Evolutionary conservation across 2,329 filamentous ascomycete genomes (phyloP).

Genomic region (Calonectria henricotiae): DNA sequence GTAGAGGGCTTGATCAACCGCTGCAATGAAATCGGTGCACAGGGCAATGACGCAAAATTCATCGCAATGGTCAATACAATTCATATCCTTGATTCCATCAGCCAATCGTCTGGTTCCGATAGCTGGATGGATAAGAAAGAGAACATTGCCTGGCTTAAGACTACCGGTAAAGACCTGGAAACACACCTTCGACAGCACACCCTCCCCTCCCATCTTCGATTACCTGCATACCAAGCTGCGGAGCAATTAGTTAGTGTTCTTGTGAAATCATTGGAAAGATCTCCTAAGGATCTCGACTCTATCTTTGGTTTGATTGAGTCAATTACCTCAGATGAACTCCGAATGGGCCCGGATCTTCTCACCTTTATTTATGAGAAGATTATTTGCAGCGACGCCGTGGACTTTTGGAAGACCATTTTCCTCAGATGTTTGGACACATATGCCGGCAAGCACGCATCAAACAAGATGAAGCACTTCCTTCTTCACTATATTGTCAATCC

Average conservation of each 20-base stretch:
- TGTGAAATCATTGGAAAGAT: slow-evolving; percentile 83
- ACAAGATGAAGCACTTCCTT: slow-evolving; percentile 93
- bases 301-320: slow-evolving; percentile 89
- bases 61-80: slow-evolving; percentile 88
- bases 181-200: slow-evolving; percentile 79
- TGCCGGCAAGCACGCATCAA: slow-evolving; percentile 82
- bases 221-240: slow-evolving; percentile 90
- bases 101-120: slow-evolving; percentile 75
- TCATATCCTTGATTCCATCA: slow-evolving; percentile 86
- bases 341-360: slow-evolving; percentile 81
- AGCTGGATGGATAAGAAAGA: slow-evolving; percentile 82
- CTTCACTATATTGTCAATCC: slow-evolving; percentile 95
- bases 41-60: slow-evolving; percentile 79
- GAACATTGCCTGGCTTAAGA: slow-evolving; percentile 73
- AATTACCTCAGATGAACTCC: slow-evolving; percentile 87
- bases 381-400: slow-evolving; percentile 86
- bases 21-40: slow-evolving; percentile 75
- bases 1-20: slow-evolving; percentile 80
- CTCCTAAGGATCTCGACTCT: slow-evolving; percentile 84
- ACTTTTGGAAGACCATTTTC: slow-evolving; percentile 87
- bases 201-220: slow-evolving; percentile 80
- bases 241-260: slow-evolving; percentile 91
- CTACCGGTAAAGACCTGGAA: slow-evolving; percentile 85
- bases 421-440: slow-evolving; percentile 92
- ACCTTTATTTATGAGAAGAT: slow-evolving; percentile 89